These are phyloP conservation scores for Phialocephala subalpina DNA, from an alignment of 2,329 filamentous ascomycete genomes.

Conservation along the genomic window DNA sequence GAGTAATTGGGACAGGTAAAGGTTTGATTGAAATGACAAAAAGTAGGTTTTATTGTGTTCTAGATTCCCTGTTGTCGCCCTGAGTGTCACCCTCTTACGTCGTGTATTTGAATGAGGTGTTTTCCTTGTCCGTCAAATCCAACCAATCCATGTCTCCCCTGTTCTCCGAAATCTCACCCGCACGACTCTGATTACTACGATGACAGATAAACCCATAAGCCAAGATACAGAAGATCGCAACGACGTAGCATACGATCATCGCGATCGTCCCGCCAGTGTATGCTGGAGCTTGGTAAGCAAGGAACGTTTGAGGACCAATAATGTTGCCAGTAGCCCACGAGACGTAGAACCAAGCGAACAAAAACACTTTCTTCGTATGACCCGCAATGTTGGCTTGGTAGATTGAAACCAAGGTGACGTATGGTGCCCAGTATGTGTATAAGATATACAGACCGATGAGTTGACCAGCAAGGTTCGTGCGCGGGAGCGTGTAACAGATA, in stretches of 20 bases:
- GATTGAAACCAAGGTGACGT: slow-evolving; percentile 32
- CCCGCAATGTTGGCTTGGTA: slow-evolving; percentile 67
- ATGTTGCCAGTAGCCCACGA: slow-evolving; percentile 69
- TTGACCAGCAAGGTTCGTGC: slow-evolving; percentile 47
- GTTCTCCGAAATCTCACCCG: neutral
- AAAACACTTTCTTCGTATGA: slow-evolving; percentile 68
- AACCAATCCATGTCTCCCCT: slow-evolving; percentile 12
- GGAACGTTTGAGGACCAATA: slow-evolving; percentile 69
- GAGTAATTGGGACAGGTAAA: too few species aligned
- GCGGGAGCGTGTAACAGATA: slow-evolving; percentile 42
- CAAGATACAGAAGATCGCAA: slow-evolving; percentile 10
- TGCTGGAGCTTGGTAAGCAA: slow-evolving; percentile 59
- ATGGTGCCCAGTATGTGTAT: slow-evolving; percentile 45
- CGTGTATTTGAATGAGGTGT: slow-evolving; percentile 14
- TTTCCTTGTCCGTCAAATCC: slow-evolving; percentile 26
- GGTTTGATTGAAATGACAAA: too few species aligned
- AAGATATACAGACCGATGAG: slow-evolving; percentile 49
- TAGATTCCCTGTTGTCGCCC: too few species aligned
- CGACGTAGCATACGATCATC: slow-evolving; percentile 18
- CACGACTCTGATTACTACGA: slow-evolving; percentile 26
- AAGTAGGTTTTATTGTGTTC: too few species aligned
- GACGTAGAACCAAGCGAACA: slow-evolving; percentile 69
- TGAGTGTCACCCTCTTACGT: neutral
- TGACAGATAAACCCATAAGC: slow-evolving; percentile 4
- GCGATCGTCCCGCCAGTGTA: slow-evolving; percentile 50